Evolutionary conservation across 306 rosid genomes (phyloP).

Genomic region (Herpetospermum pedunculosum): DNA sequence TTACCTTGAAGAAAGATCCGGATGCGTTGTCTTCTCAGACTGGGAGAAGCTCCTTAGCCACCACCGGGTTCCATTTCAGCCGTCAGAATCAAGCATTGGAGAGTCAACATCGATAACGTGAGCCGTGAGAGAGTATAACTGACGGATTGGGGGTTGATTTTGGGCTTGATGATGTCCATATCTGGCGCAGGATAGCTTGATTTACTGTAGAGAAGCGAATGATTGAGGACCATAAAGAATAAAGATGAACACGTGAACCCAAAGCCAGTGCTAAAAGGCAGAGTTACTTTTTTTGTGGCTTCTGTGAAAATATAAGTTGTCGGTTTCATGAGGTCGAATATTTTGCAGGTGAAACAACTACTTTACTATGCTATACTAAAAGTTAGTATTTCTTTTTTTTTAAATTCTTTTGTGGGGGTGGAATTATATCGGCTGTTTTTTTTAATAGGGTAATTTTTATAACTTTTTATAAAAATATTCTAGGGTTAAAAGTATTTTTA

Average conservation of each 20-base stretch:
- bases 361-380: no score
- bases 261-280: neutral
- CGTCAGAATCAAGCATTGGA: neutral
- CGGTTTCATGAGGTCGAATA: neutral
- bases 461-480: no score
- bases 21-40: no score
- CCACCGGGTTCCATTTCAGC: neutral
- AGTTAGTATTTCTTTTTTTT: no score
- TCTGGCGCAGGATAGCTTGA: neutral
- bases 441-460: no score
- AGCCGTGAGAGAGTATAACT: neutral
- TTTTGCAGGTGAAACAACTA: neutral
- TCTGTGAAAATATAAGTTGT: neutral
- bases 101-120: neutral
- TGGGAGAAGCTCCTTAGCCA: no score
- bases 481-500: no score
- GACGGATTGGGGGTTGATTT: neutral
- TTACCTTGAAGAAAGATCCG: conserved; percentile 3
- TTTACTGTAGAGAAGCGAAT: neutral
- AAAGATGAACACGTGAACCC: conserved; percentile 3
- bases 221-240: neutral
- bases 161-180: neutral
- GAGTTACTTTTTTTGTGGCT: neutral
- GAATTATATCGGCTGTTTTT: no score
- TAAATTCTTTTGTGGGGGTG: no score